Base-by-base conservation (phyloP, 768 basidiomycete species). In the Collybia sordida region DNA sequence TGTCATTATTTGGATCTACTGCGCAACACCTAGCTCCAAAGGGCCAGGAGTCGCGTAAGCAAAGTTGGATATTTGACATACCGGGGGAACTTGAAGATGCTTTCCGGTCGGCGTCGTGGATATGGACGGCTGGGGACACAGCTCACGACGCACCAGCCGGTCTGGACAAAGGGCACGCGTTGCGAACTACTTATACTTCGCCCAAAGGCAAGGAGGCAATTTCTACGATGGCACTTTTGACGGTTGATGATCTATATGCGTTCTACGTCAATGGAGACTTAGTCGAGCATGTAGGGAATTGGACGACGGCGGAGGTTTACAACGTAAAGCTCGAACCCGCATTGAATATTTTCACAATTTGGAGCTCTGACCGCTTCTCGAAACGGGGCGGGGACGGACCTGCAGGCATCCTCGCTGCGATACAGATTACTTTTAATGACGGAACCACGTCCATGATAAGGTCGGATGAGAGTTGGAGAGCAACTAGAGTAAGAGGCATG, bases 181-280 rank as follows among this genome's bases (percentile, higher is more conserved):
- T 70, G 45, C 64, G 69, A n/a, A 61, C 62, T 41, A 64, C 62
- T 0, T 63, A 55, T 50, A 35, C 52, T 1, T 36, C 64, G 0
- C 65, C 66, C 0, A 49, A 19, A 12, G 63, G 64, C 6, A 66
- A 65, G 47, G 52, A 47, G 0, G 50, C 64, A 2, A 47, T 44
- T 6, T 56, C 47, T 24, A 64, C 64, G 0, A 44, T 49, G 3
- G 46, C 68, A 6, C 45, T 67, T 1, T 56, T 62, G 19, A 62
- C 65, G 3, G 63, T 59, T 5, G 67, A 67, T 47, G 57, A 68
- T 47, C 59, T 50, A 40, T 67, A 62, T 43, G 56, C 64, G 2
- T 50, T 70, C 6, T 69, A 61, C 19, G 60, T 31, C 11, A 64
- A 68, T 40, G 69, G 67, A 8, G 46, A 49, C 1, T 27, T 52